Evolutionary conservation across 371 early-diverging fungal species (phyloP), one percentile per base, ranked within the genome.

Genomic region (Mucor sp.): DNA sequence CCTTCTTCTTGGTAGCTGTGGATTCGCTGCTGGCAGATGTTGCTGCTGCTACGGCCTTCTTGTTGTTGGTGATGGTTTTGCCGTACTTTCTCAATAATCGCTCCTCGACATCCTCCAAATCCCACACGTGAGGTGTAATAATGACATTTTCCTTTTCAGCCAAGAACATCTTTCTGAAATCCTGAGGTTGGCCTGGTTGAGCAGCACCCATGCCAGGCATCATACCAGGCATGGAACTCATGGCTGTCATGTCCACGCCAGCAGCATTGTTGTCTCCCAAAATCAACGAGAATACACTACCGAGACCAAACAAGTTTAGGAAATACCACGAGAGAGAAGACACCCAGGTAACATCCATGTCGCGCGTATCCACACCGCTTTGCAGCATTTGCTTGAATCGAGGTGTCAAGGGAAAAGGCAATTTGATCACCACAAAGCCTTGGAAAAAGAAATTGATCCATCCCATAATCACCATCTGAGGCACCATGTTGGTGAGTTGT

Each of bases 371-470:
- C n/a, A 98, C 92, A 50, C 97, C 98, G 58, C 93, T 88, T 81
- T 98, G 98, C 58, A 97, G 87, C 99, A 98, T 98, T 60, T 91
- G 84, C 83, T 98, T 98, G 86, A 98, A 98, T 12, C 97, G 92
- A 63, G 96, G 83, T 12, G 97, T 96, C 72, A 98, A 84, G 3
- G 97, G 97, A 76, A 98, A 98, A 30, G 99, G 99, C 69, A 98
- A 85, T 64, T 94, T 95, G 76, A 95, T 94, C 57, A 97, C 85
- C 33, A 98, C 89, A 74, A 98, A 98, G 63, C 99, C 99, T 39
- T 95, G 92, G 75, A 98, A 98, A 85, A 98, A 98, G 78, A 94
- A 96, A 70, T 94, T 95, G 82, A 98, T 93, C 97, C 97, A 98
- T 21, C 92, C 93, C 99, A 98, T 98, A 77, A 98, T 98, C 15